Conservation (phyloP, 352 stramenopile genomes). For the Globisporangium alternatum region DNA sequence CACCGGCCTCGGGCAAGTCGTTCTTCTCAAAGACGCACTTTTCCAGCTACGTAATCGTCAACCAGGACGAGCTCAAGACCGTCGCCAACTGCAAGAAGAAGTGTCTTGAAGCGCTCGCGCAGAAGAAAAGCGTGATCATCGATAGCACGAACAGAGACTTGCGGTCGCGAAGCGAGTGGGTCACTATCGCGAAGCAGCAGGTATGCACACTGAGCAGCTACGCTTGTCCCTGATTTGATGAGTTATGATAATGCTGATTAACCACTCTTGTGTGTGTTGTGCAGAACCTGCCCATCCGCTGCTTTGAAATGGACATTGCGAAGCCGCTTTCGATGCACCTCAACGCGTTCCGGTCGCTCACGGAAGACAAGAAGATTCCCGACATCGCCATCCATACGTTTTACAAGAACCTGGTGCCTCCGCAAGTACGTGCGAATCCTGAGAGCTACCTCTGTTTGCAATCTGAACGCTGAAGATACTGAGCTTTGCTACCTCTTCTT, state of each 20-base stretch:
- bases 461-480: neutral
- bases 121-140: slow-evolving; percentile 74
- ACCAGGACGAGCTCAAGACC: slow-evolving; percentile 85
- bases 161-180: slow-evolving; percentile 66
- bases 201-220: slow-evolving; percentile 21
- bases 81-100: slow-evolving; percentile 68
- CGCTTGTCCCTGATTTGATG: neutral
- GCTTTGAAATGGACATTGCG: slow-evolving; percentile 72
- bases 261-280: neutral
- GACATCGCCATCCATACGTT: slow-evolving; percentile 87
- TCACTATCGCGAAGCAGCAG: slow-evolving; percentile 63
- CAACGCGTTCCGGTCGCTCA: slow-evolving; percentile 81
- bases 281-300: slow-evolving; percentile 59
- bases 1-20: slow-evolving; percentile 75
- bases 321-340: slow-evolving; percentile 84
- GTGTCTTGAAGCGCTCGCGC: slow-evolving; percentile 47
- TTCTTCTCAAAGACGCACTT: slow-evolving; percentile 50
- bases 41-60: slow-evolving; percentile 63
- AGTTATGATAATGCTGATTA: neutral
- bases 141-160: slow-evolving; percentile 84
- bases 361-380: slow-evolving; percentile 68
- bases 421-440: slow-evolving; percentile 25
- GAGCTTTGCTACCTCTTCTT: neutral
- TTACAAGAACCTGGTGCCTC: slow-evolving; percentile 73
- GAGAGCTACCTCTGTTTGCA: neutral